Conservation (phyloP, 305 asterid species). For the Fraxinus greggii region DNA sequence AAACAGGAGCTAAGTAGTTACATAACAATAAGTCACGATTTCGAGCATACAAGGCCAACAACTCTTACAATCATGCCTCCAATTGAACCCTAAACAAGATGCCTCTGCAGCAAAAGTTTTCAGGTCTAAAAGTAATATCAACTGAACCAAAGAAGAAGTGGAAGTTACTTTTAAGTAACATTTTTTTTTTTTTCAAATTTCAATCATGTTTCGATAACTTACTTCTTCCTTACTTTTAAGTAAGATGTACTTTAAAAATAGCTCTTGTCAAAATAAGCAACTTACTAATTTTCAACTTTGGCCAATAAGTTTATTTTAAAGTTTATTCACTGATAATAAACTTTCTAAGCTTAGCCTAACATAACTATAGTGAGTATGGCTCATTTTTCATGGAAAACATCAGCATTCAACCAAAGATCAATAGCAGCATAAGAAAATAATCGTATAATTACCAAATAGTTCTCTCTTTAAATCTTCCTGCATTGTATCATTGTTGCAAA, state of each 20-base stretch:
- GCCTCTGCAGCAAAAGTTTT: background rate
- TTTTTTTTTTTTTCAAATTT: background rate
- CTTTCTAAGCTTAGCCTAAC: background rate
- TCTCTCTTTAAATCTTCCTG: constrained; percentile 93
- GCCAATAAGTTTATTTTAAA: background rate
- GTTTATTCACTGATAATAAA: background rate
- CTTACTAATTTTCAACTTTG: background rate
- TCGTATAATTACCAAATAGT: constrained; percentile 66
- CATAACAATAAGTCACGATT: background rate
- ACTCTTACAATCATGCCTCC: background rate
- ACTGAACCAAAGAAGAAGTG: background rate
- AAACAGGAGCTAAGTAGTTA: background rate
- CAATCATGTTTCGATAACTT: background rate
- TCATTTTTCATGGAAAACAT: constrained; percentile 3
- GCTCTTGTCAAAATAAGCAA: background rate
- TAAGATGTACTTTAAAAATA: background rate
- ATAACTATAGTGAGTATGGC: background rate
- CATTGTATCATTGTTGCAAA: constrained; percentile 97
- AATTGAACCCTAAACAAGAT: background rate
- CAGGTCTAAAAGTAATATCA: background rate
- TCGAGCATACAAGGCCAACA: background rate
- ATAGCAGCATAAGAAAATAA: background rate
- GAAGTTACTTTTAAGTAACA: background rate
- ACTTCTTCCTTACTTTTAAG: background rate
- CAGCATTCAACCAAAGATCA: background rate